A percentile compares a stretch with the other conserved stretches of the same genome.
Evolutionary conservation across 805 yeast species (phyloP).

Genomic region (Teunomyces funiuensis): DNA sequence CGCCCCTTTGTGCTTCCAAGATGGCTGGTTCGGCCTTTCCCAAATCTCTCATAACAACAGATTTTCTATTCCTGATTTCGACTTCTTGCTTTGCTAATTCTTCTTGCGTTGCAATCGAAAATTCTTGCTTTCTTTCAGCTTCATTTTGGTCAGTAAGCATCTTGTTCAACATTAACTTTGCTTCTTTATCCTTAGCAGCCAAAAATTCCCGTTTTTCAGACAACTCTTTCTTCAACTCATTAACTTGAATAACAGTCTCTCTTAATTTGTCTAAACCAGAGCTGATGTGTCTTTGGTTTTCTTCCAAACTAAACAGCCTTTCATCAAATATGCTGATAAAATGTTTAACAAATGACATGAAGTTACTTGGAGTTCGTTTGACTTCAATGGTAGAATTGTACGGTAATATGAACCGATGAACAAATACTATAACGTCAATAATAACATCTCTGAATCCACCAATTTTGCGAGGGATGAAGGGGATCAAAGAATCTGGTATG

Average conservation of each 20-base stretch:
- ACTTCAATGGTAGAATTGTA: conserved; percentile 11
- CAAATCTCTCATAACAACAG: conserved; percentile 60
- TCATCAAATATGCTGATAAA: conserved; percentile 44
- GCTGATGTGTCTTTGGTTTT: conserved; percentile 67
- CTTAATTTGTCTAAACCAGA: conserved; percentile 72
- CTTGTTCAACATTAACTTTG: conserved; percentile 64
- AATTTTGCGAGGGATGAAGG: conserved; percentile 12
- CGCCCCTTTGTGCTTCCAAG: conserved; percentile 80
- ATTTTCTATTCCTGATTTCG: conserved; percentile 54
- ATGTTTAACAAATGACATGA: conserved; percentile 47
- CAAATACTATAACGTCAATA: conserved; percentile 43
- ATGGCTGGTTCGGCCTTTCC: conserved; percentile 82
- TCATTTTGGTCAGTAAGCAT: conserved; percentile 87
- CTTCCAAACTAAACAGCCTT: conserved; percentile 54
- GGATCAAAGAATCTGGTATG: conserved; percentile 27
- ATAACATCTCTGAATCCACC: conserved; percentile 43
- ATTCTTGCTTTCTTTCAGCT: conserved; percentile 86
- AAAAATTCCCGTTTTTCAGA: conserved; percentile 53
- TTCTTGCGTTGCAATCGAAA: conserved; percentile 72
- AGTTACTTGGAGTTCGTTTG: conserved; percentile 51
- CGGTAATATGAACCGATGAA: conserved; percentile 37
- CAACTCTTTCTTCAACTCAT: conserved; percentile 53
- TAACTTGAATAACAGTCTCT: conserved; percentile 75
- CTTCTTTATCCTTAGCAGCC: conserved; percentile 60
- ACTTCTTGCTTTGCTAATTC: conserved; percentile 67